phyloP scores from a whole-genome alignment of 306 rosid species.

The Pterocarpus macrocarpus region DNA sequence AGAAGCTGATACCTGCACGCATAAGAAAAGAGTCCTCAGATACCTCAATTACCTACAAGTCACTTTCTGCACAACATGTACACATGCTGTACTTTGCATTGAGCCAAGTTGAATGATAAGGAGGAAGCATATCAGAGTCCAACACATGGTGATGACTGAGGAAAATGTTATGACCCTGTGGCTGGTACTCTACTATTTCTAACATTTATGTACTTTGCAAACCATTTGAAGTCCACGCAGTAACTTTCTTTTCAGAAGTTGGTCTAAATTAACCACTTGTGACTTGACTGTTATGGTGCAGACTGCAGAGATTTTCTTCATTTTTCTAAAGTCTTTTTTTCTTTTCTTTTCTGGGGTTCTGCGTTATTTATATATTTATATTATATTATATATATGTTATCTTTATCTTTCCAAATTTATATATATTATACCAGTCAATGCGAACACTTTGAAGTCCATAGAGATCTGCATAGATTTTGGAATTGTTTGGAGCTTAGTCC shows the following conservation, averaged over 20 bases:
- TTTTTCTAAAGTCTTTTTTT: neutral
- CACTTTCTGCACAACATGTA: neutral
- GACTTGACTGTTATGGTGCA: neutral
- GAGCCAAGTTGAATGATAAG: neutral
- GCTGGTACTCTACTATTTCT: neutral
- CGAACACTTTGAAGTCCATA: slow-evolving; percentile 12
- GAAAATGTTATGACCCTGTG: neutral
- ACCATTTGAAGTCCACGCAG: slow-evolving; percentile 10
- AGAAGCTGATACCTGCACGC: slow-evolving; percentile 85
- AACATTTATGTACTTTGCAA: neutral
- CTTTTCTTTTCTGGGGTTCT: neutral
- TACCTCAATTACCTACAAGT: neutral
- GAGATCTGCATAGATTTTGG: slow-evolving; percentile 42
- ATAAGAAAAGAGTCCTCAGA: slow-evolving; percentile 21
- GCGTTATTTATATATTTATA: neutral
- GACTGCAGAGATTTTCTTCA: neutral
- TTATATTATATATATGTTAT: neutral
- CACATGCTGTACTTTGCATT: slow-evolving; percentile 39
- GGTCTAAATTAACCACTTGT: slow-evolving; percentile 34
- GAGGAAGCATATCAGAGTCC: slow-evolving; percentile 23
- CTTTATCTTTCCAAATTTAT: neutral
- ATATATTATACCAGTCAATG: slow-evolving; percentile 39
- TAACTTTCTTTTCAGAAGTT: slow-evolving; percentile 31
- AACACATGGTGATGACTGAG: slow-evolving; percentile 35
- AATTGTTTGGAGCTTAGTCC: slow-evolving; percentile 47